phyloP scores from a whole-genome alignment of 2,329 filamentous ascomycete species.

The Cytospora mali region DNA sequence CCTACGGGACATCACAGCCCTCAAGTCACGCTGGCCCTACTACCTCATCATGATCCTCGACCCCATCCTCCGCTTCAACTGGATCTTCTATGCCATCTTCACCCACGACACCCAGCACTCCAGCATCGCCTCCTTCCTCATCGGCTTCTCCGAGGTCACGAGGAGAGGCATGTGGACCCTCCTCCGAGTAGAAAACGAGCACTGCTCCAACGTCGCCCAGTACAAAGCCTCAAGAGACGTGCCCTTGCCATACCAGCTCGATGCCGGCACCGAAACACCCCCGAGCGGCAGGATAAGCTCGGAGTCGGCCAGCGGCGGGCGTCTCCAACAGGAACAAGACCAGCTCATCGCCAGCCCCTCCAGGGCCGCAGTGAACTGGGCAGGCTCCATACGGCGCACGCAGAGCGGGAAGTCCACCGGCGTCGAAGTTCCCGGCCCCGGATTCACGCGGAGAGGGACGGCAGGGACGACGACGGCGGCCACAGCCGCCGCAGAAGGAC shows the following conservation, averaged over 20 bases:
- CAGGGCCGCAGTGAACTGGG: constrained; percentile 17
- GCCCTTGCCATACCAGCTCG: constrained; percentile 76
- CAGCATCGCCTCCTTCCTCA: constrained; percentile 76
- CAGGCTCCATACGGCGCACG: constrained; percentile 11
- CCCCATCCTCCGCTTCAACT: constrained; percentile 85
- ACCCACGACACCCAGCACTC: constrained; percentile 80
- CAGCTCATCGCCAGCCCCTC: constrained; percentile 27
- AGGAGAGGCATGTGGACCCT: constrained; percentile 89
- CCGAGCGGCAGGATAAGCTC: constrained; percentile 39
- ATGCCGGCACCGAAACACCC: constrained; percentile 45
- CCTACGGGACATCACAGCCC: constrained; percentile 77
- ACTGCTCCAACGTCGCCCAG: constrained; percentile 86
- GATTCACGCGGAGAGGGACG: constrained; percentile 29
- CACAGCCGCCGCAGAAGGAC: constrained; percentile 2
- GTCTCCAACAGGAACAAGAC: constrained; percentile 15
- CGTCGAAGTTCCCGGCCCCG: constrained; percentile 29
- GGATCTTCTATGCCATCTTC: constrained; percentile 92
- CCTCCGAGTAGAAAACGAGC: constrained; percentile 96
- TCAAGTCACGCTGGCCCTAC: constrained; percentile 80
- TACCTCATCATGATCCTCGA: constrained; percentile 84
- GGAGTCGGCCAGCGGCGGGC: constrained; percentile 35
- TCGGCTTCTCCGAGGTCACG: constrained; percentile 77
- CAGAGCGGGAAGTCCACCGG: constrained; percentile 30
- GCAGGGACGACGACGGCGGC: constrained; percentile 27
- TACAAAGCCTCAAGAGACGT: constrained; percentile 90